phyloP scores from a whole-genome alignment of 2,329 filamentous ascomycete species.

The Pleoardoris graminearum region DNA sequence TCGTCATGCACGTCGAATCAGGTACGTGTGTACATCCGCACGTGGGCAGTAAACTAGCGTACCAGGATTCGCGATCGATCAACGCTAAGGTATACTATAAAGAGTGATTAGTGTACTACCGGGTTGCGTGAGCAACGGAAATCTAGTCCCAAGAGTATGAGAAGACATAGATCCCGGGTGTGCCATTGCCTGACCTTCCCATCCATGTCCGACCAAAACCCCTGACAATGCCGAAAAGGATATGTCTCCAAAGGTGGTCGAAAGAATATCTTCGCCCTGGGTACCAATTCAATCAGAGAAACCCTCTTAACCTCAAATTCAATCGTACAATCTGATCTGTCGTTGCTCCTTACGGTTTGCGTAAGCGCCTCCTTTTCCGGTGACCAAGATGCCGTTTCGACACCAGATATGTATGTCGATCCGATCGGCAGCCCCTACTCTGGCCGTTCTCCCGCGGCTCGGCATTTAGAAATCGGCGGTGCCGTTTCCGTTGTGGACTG shows the following conservation, averaged over 20 bases:
- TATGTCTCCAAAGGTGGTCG: neutral
- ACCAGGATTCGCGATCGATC: neutral
- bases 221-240: slow-evolving; percentile 1
- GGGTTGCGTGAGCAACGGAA: slow-evolving; percentile 27
- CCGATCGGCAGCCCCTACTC: slow-evolving; percentile 9
- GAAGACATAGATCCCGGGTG: slow-evolving; percentile 9
- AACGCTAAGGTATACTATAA: slow-evolving; percentile 6
- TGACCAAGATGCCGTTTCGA: slow-evolving; percentile 22
- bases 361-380: slow-evolving; percentile 28
- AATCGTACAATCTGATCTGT: slow-evolving; percentile 27
- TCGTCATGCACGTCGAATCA: neutral
- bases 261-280: slow-evolving; percentile 1
- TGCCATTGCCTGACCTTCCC: neutral
- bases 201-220: neutral
- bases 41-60: slow-evolving; percentile 2
- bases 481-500: slow-evolving; percentile 48
- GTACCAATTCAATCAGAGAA: neutral
- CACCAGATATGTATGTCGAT: slow-evolving; percentile 10
- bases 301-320: neutral
- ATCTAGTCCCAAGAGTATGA: slow-evolving; percentile 25
- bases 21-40: neutral
- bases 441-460: slow-evolving; percentile 25
- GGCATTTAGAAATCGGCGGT: slow-evolving; percentile 42
- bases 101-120: slow-evolving; percentile 15
- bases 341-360: slow-evolving; percentile 6